Evolutionary conservation across 176 grass and related monocot genomes (phyloP).

Genomic region (Carex scoparia): DNA sequence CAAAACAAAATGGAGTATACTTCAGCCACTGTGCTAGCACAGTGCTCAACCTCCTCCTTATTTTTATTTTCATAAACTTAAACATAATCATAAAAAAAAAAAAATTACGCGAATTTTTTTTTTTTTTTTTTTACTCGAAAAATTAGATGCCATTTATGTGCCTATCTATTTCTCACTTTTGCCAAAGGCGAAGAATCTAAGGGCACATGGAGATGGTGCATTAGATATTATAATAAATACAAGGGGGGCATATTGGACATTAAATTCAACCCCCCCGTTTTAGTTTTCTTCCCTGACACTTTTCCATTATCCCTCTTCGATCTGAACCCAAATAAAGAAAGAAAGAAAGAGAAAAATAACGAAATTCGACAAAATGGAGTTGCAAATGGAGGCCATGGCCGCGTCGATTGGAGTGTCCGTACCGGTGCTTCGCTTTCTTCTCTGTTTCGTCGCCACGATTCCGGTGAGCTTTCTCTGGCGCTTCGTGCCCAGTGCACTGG

Average conservation of each 20-base stretch:
- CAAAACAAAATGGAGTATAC: too few species aligned
- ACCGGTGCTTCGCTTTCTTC: constrained; percentile 86
- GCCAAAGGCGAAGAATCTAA: neutral
- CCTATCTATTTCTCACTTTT: neutral
- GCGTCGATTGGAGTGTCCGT: constrained; percentile 88
- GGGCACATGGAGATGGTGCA: too few species aligned
- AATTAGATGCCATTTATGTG: neutral
- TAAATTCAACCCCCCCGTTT: neutral
- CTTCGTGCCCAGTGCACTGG: constrained; percentile 46
- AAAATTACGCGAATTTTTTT: too few species aligned
- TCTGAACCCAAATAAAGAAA: neutral
- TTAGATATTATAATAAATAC: neutral
- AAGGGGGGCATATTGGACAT: neutral
- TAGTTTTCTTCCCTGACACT: neutral
- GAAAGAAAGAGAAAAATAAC: neutral
- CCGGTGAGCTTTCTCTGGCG: constrained; percentile 74
- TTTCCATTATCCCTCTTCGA: neutral
- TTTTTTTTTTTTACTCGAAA: neutral
- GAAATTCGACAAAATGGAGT: constrained; percentile 33
- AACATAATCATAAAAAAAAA: too few species aligned
- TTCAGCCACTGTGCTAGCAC: too few species aligned
- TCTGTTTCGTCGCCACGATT: constrained; percentile 95
- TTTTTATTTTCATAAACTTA: too few species aligned
- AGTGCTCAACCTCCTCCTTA: too few species aligned
- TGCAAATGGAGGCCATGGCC: constrained; percentile 78